Evolutionary conservation across 352 stramenopile genomes (phyloP).

Genomic region (Globisporangium yorkense): DNA sequence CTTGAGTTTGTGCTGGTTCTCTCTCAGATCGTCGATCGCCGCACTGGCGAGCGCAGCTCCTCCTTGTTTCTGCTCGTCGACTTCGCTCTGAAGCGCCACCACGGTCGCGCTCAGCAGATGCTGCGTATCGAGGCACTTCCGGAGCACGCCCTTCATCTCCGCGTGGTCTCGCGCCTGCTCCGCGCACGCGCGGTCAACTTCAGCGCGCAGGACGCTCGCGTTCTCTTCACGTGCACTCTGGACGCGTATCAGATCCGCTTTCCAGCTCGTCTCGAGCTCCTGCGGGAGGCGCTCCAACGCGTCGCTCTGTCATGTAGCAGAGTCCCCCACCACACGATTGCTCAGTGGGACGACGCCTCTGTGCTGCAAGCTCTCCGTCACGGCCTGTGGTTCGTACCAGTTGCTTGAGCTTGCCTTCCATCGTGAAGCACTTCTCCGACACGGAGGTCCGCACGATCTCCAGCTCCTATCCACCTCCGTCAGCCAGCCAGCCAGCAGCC

Average conservation of each 20-base stretch:
- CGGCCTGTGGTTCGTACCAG: conserved; percentile 21
- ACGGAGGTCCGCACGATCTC: conserved; percentile 43
- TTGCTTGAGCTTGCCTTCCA: conserved; percentile 36
- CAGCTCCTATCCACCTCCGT: conserved; percentile 28
- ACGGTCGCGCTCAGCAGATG: conserved; percentile 53
- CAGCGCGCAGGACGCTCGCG: conserved; percentile 18
- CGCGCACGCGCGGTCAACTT: neutral
- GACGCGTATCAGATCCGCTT: conserved; percentile 7
- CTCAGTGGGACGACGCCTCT: neutral
- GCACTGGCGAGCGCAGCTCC: neutral
- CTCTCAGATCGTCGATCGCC: conserved; percentile 38
- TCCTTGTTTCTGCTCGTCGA: conserved; percentile 30
- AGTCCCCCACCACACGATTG: neutral
- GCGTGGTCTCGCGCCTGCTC: conserved; percentile 12
- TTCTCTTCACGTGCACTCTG: conserved; percentile 3
- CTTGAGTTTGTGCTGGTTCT: conserved; percentile 38
- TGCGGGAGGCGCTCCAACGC: conserved; percentile 23
- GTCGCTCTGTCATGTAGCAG: conserved; percentile 15
- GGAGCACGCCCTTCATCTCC: conserved; percentile 36
- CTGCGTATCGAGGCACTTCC: conserved; percentile 55
- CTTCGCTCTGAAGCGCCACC: conserved; percentile 45
- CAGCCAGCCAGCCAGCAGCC: neutral
- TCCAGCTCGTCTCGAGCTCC: conserved; percentile 18
- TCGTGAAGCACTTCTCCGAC: conserved; percentile 47
- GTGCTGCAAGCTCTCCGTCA: too few relatives aligned